Base-by-base conservation (phyloP, 805 yeast species). In the Candida maesae region DNA sequence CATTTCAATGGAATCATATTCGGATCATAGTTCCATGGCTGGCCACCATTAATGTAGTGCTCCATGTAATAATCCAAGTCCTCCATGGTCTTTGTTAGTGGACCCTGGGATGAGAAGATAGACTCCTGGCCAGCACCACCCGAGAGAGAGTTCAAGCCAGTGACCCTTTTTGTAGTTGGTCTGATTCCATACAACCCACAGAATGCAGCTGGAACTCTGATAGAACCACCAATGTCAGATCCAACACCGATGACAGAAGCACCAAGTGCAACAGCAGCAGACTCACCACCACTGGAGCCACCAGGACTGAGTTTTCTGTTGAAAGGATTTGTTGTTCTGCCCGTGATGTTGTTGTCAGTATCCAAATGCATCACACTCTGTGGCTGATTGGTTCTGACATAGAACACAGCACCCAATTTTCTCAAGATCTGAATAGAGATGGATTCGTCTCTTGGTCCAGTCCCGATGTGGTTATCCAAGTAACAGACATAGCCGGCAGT, bases 261-360 rank as follows among this genome's bases (percentile, higher is more conserved):
- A 39, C 72, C 73, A 49, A 75, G 64, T 2, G 76, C 76, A 41
- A 79, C 75, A 42, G 76, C 63, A 1, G 84, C 79, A 45, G 85
- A 81, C 53, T 80, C 86, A 48, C 88, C 88, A 41, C 87, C 85
- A 10, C 84, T 76, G 1, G 84, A 77, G 15, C 88, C 88, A 46
- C 88, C 88, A 2, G 82, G 68, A 19, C 82, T 73, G 37, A 81
- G 61, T 24, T 69, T 65, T 37, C 78, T 65, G 56, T 81, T 81
- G 63, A 60, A 65, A 2, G 85, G 81, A 54, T 81, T 81, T 45
- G 73, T 60, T 4, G 85, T 71, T 52, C 77, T 66, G 9, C 88
- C 88, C 39, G 65, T 70, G 55, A 81, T 67, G 59, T 72, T 71
- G 56, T 79, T 78, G 55, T 73, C 67, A 10, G 85, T 76, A 56